Percentiles rank a stretch among this genome's conserved stretches.
These are phyloP conservation scores for Fusarium succisae DNA, from an alignment of 2,329 filamentous ascomycete species.

Conservation along the genomic window DNA sequence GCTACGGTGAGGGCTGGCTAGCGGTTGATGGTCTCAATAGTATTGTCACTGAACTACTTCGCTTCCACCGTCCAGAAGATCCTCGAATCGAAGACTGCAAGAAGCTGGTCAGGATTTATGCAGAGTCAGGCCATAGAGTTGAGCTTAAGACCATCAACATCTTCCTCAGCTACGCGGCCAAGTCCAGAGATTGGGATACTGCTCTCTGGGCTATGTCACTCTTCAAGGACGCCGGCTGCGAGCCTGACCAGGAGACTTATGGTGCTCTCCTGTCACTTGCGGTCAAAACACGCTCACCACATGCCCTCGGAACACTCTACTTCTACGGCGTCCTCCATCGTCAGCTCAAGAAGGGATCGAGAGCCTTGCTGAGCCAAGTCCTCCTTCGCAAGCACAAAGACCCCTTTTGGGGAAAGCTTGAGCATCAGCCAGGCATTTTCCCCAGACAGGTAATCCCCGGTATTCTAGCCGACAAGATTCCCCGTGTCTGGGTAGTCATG, in stretches of 20 bases:
- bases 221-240: slow-evolving; percentile 25
- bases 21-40: slow-evolving; percentile 48
- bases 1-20: slow-evolving; percentile 60
- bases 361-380: slow-evolving; percentile 38
- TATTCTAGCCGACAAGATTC: slow-evolving; percentile 33
- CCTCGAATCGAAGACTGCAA: slow-evolving; percentile 42
- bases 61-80: slow-evolving; percentile 46
- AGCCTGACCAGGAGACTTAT: slow-evolving; percentile 48
- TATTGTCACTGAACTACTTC: slow-evolving; percentile 55
- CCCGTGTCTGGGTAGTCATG: slow-evolving; percentile 33
- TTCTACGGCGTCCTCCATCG: slow-evolving; percentile 48
- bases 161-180: slow-evolving; percentile 48
- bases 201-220: slow-evolving; percentile 45
- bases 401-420: slow-evolving; percentile 40
- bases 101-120: slow-evolving; percentile 40
- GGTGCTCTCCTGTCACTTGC: slow-evolving; percentile 51
- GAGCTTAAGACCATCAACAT: slow-evolving; percentile 49
- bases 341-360: slow-evolving; percentile 40
- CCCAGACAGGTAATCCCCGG: slow-evolving; percentile 37
- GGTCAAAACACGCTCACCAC: slow-evolving; percentile 44
- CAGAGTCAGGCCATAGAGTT: slow-evolving; percentile 38
- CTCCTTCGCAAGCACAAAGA: slow-evolving; percentile 40
- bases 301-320: slow-evolving; percentile 45
- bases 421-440: slow-evolving; percentile 43
- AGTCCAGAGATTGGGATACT: slow-evolving; percentile 44